These are phyloP conservation scores for Limonomyces culmigenus DNA, from an alignment of 1,284 basidiomycete genomes.

Conservation along the genomic window DNA sequence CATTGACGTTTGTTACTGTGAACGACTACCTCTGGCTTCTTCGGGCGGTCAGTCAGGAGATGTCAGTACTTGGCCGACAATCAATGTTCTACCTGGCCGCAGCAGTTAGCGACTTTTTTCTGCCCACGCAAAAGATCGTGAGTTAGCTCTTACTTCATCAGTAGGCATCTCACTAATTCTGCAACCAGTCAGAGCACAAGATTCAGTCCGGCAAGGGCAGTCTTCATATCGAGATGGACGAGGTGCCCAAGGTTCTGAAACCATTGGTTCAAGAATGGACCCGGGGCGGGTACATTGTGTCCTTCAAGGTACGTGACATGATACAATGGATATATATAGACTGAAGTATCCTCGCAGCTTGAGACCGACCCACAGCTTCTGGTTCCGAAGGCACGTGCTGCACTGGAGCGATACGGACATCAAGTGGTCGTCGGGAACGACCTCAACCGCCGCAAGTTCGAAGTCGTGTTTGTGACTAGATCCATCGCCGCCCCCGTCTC, in stretches of 20 bases:
- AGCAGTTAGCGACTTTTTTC: slow-evolving; percentile 95
- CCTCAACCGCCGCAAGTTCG: slow-evolving; percentile 74
- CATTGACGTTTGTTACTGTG: slow-evolving; percentile 84
- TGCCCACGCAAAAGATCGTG: slow-evolving; percentile 81
- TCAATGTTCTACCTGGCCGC: slow-evolving; percentile 95
- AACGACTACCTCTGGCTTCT: slow-evolving; percentile 95
- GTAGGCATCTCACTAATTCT: neutral
- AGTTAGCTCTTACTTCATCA: slow-evolving; percentile 15
- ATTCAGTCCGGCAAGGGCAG: slow-evolving; percentile 94
- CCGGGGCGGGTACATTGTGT: slow-evolving; percentile 82
- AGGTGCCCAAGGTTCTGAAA: slow-evolving; percentile 92
- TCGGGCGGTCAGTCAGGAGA: slow-evolving; percentile 62
- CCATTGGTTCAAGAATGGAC: slow-evolving; percentile 92
- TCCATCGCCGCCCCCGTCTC: slow-evolving; percentile 13
- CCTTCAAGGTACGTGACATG: slow-evolving; percentile 67
- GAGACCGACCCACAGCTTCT: slow-evolving; percentile 81
- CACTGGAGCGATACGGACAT: slow-evolving; percentile 88
- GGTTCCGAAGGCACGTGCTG: slow-evolving; percentile 79
- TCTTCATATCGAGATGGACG: slow-evolving; percentile 93
- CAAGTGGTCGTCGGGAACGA: slow-evolving; percentile 97
- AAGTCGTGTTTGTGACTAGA: slow-evolving; percentile 73
- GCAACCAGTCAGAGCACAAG: slow-evolving; percentile 83
- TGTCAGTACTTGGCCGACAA: slow-evolving; percentile 47
- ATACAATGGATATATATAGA: neutral
- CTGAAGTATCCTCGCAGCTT: slow-evolving; percentile 35